Conservation (phyloP, 768 basidiomycete species). For the Exidia glandulosa region DNA sequence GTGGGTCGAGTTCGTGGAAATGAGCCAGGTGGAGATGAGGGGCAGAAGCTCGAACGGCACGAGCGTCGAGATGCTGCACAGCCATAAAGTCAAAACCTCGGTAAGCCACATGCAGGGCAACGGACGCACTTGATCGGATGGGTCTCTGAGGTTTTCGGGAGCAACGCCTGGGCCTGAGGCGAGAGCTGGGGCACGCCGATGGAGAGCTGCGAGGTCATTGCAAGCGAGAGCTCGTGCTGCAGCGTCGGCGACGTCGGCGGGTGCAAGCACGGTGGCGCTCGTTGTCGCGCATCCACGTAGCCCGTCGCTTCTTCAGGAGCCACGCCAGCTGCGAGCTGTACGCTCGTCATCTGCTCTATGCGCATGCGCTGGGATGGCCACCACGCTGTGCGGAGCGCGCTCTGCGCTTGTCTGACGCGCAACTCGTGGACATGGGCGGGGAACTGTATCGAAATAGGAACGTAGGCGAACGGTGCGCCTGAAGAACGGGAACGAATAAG, state of each 20-base stretch:
- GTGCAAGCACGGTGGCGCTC: background rate
- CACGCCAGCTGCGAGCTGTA: background rate
- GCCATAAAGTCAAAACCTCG: no score
- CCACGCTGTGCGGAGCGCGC: constrained; percentile 32
- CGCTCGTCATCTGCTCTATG: background rate
- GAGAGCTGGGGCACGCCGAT: constrained; percentile 14
- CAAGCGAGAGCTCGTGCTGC: constrained; percentile 40
- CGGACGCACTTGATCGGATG: constrained; percentile 72
- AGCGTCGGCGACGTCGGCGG: constrained; percentile 19
- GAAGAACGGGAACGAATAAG: constrained; percentile 7
- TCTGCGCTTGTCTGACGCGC: constrained; percentile 37
- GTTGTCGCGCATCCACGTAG: background rate
- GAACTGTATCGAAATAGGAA: constrained; percentile 50
- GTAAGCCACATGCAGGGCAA: background rate
- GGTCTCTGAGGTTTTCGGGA: constrained; percentile 59
- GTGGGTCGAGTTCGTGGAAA: constrained; percentile 21
- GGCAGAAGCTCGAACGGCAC: constrained; percentile 49
- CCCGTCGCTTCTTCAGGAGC: background rate
- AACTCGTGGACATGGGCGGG: constrained; percentile 49
- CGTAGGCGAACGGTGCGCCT: constrained; percentile 50
- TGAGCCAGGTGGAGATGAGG: constrained; percentile 36
- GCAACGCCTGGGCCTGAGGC: constrained; percentile 10
- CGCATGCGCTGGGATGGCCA: constrained; percentile 29
- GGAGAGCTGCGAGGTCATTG: constrained; percentile 35
- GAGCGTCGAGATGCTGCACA: constrained; percentile 47